These are phyloP conservation scores for Penicillium fuscoglaucum DNA, from an alignment of 2,329 filamentous ascomycete species.

Conservation along the genomic window DNA sequence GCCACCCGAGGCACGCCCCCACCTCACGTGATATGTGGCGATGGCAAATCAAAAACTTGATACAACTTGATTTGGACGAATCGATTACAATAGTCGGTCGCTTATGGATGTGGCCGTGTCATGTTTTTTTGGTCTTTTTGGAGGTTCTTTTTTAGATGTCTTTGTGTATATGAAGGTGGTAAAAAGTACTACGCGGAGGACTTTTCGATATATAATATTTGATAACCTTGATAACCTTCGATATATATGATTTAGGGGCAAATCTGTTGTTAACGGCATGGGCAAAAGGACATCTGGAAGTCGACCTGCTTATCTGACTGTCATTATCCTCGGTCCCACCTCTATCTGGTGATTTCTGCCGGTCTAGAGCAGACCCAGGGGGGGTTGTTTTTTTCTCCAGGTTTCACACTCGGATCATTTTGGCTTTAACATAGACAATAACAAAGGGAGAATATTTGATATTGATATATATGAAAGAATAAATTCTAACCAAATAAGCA, in stretches of 20 bases:
- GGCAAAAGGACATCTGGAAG: too few species aligned
- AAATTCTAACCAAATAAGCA: neutral
- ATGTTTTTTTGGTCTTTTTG: too few species aligned
- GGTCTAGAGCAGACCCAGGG: constrained; percentile 1
- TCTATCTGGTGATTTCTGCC: constrained; percentile 5
- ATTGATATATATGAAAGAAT: neutral
- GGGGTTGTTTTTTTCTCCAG: neutral
- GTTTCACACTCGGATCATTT: constrained; percentile 3
- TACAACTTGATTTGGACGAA: neutral
- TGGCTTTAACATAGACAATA: neutral
- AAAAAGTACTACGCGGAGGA: too few species aligned
- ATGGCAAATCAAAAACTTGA: constrained; percentile 4
- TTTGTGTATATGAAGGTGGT: too few species aligned
- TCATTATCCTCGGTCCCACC: constrained; percentile 3
- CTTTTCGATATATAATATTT: too few species aligned
- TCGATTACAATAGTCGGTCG: neutral
- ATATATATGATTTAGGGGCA: neutral
- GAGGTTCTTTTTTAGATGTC: too few species aligned
- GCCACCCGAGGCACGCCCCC: constrained; percentile 10
- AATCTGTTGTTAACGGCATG: neutral
- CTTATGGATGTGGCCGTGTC: too few species aligned
- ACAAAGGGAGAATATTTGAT: too few species aligned
- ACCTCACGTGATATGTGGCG: constrained; percentile 21
- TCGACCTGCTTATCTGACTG: neutral
- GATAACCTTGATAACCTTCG: too few species aligned